A percentile compares a stretch with the other conserved stretches of the same genome.
Conservation (phyloP, 805 yeast genomes). For the Metschnikowia baotianmanensis region DNA sequence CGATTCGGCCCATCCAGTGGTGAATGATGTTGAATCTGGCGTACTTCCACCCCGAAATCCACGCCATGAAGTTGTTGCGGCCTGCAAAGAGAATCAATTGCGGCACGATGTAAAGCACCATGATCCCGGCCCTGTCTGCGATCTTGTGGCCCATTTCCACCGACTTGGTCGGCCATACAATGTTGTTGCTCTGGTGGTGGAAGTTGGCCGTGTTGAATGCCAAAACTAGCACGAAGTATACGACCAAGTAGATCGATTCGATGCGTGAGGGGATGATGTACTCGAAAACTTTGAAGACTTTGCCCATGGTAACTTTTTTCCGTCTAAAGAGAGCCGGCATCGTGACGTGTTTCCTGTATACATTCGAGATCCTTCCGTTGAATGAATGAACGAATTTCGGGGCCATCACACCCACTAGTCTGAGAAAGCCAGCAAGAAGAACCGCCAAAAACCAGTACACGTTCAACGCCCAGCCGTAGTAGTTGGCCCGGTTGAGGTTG, state of each 20-base stretch:
- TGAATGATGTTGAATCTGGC: slow-evolving; percentile 62
- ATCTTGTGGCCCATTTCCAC: slow-evolving; percentile 21
- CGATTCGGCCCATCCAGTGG: slow-evolving; percentile 58
- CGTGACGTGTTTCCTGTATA: slow-evolving; percentile 33
- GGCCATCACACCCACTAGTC: slow-evolving; percentile 37
- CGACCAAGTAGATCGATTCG: slow-evolving; percentile 23
- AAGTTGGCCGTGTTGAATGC: slow-evolving; percentile 8
- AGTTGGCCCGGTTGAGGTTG: slow-evolving; percentile 39
- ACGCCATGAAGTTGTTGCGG: slow-evolving; percentile 67
- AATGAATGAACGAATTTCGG: slow-evolving; percentile 34
- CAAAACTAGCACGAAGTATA: slow-evolving; percentile 16
- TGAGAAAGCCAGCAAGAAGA: slow-evolving; percentile 38
- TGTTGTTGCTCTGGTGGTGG: neutral
- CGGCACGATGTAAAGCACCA: slow-evolving; percentile 49
- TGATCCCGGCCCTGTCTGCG: slow-evolving; percentile 55
- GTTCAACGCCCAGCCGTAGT: slow-evolving; percentile 38
- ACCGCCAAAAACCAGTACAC: slow-evolving; percentile 50
- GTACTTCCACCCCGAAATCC: slow-evolving; percentile 59
- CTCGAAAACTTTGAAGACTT: slow-evolving; percentile 21
- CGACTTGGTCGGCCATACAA: neutral
- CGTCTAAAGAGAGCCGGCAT: slow-evolving; percentile 38
- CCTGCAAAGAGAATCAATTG: slow-evolving; percentile 59
- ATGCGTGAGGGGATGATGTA: slow-evolving; percentile 26
- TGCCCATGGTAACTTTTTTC: slow-evolving; percentile 26
- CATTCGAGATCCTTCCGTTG: slow-evolving; percentile 28